A percentile compares a stretch with the other conserved stretches of the same genome.
These are phyloP conservation scores for Ophiostoma sp. DNA, from an alignment of 2,329 filamentous ascomycete species.

Conservation along the genomic window DNA sequence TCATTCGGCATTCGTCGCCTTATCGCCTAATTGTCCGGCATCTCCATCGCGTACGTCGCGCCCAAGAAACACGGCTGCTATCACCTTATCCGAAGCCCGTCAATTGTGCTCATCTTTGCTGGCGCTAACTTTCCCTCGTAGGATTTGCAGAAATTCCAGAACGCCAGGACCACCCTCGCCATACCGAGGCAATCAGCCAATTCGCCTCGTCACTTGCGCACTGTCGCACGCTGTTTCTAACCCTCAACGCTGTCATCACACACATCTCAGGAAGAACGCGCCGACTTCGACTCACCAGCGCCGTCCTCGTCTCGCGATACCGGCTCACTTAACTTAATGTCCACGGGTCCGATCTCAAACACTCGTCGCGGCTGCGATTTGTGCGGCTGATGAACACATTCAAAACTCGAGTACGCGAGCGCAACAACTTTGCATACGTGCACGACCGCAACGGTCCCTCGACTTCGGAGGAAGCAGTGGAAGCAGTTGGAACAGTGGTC, in stretches of 20 bases:
- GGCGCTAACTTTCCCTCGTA: background rate
- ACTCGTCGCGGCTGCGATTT: constrained; percentile 19
- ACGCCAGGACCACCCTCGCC: too few species aligned
- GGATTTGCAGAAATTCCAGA: background rate
- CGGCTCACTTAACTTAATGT: constrained; percentile 20
- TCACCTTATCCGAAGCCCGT: background rate
- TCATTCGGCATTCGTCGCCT: background rate
- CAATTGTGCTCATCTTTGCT: constrained; percentile 2
- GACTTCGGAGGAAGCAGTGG: background rate
- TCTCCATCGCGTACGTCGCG: constrained; percentile 3
- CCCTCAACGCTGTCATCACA: background rate
- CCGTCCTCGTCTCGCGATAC: background rate
- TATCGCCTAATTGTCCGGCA: background rate
- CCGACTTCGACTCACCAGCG: background rate
- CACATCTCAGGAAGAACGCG: background rate
- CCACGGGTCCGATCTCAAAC: background rate
- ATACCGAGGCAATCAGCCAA: too few species aligned
- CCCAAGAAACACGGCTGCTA: background rate
- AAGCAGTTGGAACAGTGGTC: constrained; percentile 8
- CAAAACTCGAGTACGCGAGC: constrained; percentile 1
- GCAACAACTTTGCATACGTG: constrained; percentile 9
- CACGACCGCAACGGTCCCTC: background rate
- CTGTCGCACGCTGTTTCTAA: too few species aligned
- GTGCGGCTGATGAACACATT: constrained; percentile 17
- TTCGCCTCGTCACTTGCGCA: too few species aligned